Evolutionary conservation across 1,284 basidiomycete genomes (phyloP).

Genomic region (Agaricales sp.): DNA sequence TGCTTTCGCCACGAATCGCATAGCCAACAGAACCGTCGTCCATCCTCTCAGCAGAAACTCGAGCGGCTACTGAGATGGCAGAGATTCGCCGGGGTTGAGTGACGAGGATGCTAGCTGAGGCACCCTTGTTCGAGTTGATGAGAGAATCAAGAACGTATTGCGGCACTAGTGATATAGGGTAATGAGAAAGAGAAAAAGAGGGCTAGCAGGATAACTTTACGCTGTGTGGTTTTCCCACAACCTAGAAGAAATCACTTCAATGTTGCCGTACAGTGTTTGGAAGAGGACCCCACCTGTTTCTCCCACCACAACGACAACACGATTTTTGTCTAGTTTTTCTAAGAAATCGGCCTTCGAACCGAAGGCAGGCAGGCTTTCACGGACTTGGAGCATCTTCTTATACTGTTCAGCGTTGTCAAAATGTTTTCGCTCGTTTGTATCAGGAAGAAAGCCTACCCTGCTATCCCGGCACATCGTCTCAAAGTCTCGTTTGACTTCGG

Average conservation of each 20-base stretch:
- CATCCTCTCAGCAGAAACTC: slow-evolving; percentile 79
- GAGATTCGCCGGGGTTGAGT: slow-evolving; percentile 89
- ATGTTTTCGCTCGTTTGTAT: not conserved
- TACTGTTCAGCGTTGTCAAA: slow-evolving; percentile 28
- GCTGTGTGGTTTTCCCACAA: slow-evolving; percentile 84
- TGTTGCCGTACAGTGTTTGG: slow-evolving; percentile 1
- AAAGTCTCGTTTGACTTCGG: slow-evolving; percentile 48
- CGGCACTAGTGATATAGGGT: slow-evolving; percentile 45
- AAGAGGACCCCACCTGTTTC: slow-evolving; percentile 49
- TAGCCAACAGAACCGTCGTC: slow-evolving; percentile 86
- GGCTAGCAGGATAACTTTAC: slow-evolving; percentile 25
- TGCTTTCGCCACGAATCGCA: slow-evolving; percentile 84
- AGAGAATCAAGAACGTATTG: slow-evolving; percentile 86
- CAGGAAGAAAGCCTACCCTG: slow-evolving; percentile 20
- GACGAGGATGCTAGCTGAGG: slow-evolving; percentile 70
- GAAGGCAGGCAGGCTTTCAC: slow-evolving; percentile 73
- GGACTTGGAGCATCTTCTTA: slow-evolving; percentile 40
- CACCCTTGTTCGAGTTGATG: slow-evolving; percentile 54
- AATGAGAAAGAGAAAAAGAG: slow-evolving; percentile 4
- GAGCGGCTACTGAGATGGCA: slow-evolving; percentile 82
- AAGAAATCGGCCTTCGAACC: slow-evolving; percentile 57
- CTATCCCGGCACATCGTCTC: slow-evolving; percentile 31
- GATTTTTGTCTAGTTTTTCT: slow-evolving; percentile 42
- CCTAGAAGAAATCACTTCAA: slow-evolving; percentile 32
- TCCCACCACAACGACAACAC: slow-evolving; percentile 77